Conservation (phyloP, 164 flowering plant genomes). For the Santalum album region DNA sequence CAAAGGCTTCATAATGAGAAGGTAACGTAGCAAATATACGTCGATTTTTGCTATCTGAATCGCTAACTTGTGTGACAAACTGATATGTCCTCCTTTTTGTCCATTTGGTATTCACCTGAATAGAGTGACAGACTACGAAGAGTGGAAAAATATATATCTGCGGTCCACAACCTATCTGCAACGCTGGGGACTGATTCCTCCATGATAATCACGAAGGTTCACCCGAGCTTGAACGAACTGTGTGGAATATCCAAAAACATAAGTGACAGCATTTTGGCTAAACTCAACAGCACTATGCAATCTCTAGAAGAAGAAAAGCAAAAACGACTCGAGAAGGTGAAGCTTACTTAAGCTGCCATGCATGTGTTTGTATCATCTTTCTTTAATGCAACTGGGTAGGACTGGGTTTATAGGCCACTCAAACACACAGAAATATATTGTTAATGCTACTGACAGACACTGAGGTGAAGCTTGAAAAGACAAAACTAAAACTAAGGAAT, state of each 20-base stretch:
- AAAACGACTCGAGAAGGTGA: slow-evolving; percentile 71
- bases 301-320: slow-evolving; percentile 75
- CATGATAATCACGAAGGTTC: slow-evolving; percentile 59
- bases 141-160: slow-evolving; percentile 50
- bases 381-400: no score
- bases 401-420: no score
- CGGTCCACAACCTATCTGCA: slow-evolving; percentile 45
- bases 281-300: slow-evolving; percentile 57
- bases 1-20: slow-evolving; percentile 75
- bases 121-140: slow-evolving; percentile 67
- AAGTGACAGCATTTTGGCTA: slow-evolving; percentile 57
- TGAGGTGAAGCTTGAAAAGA: no score
- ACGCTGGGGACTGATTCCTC: slow-evolving; percentile 75
- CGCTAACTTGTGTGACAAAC: neutral
- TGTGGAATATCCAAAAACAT: slow-evolving; percentile 63
- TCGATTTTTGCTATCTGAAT: neutral
- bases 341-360: no score
- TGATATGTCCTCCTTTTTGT: slow-evolving; percentile 1
- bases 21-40: slow-evolving; percentile 29
- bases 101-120: slow-evolving; percentile 8
- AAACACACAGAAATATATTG: no score
- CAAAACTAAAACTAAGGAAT: no score
- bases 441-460: no score
- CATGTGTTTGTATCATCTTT: no score
- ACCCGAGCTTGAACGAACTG: slow-evolving; percentile 72